phyloP scores from a whole-genome alignment of 805 yeast genomes.

The Yarrowia keelungensis region DNA sequence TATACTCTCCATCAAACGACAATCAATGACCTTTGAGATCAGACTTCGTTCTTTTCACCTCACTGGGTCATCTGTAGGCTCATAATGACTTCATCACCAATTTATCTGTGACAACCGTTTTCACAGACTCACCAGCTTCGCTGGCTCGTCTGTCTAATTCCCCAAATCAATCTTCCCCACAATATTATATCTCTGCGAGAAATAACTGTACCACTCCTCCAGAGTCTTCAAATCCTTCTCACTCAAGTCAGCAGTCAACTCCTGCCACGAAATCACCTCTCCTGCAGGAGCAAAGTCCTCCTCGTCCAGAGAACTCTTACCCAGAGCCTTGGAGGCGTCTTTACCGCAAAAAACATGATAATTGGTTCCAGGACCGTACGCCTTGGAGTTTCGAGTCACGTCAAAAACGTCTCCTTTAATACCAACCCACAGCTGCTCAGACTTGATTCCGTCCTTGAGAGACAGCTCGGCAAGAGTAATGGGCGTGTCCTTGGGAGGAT shows the following conservation, averaged over 20 bases:
- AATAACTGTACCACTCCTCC: slow-evolving; percentile 76
- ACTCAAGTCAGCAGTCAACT: slow-evolving; percentile 52
- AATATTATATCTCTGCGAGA: slow-evolving; percentile 55
- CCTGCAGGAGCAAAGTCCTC: slow-evolving; percentile 56
- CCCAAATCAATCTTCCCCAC: slow-evolving; percentile 21
- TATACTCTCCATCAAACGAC: neutral
- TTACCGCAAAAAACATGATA: slow-evolving; percentile 76
- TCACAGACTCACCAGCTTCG: neutral
- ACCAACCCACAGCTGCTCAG: slow-evolving; percentile 67
- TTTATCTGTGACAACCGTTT: too few relatives aligned
- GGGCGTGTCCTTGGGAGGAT: slow-evolving; percentile 58
- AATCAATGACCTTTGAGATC: too few relatives aligned
- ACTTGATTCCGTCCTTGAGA: slow-evolving; percentile 56
- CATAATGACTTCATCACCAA: too few relatives aligned
- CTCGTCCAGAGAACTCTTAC: slow-evolving; percentile 65
- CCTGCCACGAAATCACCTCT: slow-evolving; percentile 38
- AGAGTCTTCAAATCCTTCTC: slow-evolving; percentile 67
- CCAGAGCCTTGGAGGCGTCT: slow-evolving; percentile 80
- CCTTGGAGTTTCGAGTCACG: slow-evolving; percentile 67
- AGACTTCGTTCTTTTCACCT: too few relatives aligned
- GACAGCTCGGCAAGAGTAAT: slow-evolving; percentile 56
- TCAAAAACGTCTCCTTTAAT: slow-evolving; percentile 81
- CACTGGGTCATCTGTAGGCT: too few relatives aligned
- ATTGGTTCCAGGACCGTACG: slow-evolving; percentile 79
- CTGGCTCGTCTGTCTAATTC: neutral